Percentiles rank a stretch among this genome's conserved stretches.
These are phyloP conservation scores for Carpinus viminea DNA, from an alignment of 306 rosid species.

Conservation along the genomic window DNA sequence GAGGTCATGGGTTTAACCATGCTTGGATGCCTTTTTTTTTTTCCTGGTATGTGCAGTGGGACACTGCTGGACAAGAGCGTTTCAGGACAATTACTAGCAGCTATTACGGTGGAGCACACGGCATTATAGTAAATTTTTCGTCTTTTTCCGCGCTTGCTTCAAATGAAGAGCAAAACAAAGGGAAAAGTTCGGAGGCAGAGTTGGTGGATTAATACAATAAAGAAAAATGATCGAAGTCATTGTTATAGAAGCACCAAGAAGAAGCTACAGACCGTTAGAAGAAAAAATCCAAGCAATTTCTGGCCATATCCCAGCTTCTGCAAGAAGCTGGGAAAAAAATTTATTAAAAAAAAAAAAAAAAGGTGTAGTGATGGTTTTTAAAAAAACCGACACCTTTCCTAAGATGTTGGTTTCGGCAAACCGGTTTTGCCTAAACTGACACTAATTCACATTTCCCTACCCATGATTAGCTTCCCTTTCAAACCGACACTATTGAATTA, in stretches of 20 bases:
- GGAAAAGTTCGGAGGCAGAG: slow-evolving; percentile 60
- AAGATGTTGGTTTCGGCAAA: too few species aligned
- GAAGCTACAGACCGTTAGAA: slow-evolving; percentile 48
- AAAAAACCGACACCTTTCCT: too few species aligned
- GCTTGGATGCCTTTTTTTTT: background rate
- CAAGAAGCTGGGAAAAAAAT: too few species aligned
- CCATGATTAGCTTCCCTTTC: too few species aligned
- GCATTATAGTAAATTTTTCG: slow-evolving; percentile 38
- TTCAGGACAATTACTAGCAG: slow-evolving; percentile 60
- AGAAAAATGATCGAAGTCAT: slow-evolving; percentile 73
- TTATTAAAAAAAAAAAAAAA: too few species aligned
- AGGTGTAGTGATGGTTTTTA: too few species aligned
- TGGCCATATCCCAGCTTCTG: too few species aligned
- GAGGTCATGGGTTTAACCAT: background rate
- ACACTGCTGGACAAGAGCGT: slow-evolving; percentile 64
- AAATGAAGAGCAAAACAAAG: slow-evolving; percentile 57
- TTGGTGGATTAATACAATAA: slow-evolving; percentile 86
- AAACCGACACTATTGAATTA: too few species aligned
- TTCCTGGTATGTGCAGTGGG: slow-evolving; percentile 40
- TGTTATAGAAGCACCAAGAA: slow-evolving; percentile 74
- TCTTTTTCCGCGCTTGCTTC: slow-evolving; percentile 56
- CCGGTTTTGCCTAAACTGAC: too few species aligned
- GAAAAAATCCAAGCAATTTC: slow-evolving; percentile 54
- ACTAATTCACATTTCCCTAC: too few species aligned
- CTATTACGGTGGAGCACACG: slow-evolving; percentile 66